Evolutionary conservation across 495 filamentous ascomycete species (phyloP).

Genomic region (Staphylotrichum longicolle): DNA sequence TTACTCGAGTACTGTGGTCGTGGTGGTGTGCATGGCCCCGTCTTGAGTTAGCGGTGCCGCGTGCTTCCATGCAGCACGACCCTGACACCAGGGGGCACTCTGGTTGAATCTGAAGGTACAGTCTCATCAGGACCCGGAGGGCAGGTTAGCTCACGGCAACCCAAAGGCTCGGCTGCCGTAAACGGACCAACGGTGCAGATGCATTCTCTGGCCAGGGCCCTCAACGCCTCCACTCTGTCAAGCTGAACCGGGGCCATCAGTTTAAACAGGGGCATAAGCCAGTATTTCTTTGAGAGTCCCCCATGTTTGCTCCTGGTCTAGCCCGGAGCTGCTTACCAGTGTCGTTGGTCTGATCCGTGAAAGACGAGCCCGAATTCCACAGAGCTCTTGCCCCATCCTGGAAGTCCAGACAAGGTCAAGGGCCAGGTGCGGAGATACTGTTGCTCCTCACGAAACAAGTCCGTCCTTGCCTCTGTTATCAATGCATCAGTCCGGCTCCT

Average conservation of each 20-base stretch:
- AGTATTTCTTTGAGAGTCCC: neutral
- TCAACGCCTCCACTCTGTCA: neutral
- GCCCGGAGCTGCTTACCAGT: neutral
- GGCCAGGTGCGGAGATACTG: neutral
- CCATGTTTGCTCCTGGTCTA: conserved; percentile 8
- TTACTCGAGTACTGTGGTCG: neutral
- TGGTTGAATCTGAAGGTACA: no score
- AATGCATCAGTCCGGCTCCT: conserved; percentile 1
- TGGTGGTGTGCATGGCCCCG: no score
- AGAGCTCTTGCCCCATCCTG: conserved; percentile 13
- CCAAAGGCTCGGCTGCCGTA: conserved; percentile 16
- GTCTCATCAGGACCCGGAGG: conserved; percentile 6
- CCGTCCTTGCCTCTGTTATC: neutral
- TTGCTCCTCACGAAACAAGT: neutral
- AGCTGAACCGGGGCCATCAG: neutral
- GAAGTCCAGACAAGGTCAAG: conserved; percentile 8
- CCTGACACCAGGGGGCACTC: no score
- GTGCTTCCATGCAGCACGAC: no score
- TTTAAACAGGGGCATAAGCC: no score
- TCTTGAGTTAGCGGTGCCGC: no score
- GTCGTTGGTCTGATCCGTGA: neutral
- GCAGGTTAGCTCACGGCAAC: neutral
- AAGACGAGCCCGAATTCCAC: neutral
- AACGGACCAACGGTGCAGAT: conserved; percentile 23
- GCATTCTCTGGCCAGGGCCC: neutral